Base-by-base conservation (phyloP, 148 eudicot genomes). In the Camellia lanceoleosa region DNA sequence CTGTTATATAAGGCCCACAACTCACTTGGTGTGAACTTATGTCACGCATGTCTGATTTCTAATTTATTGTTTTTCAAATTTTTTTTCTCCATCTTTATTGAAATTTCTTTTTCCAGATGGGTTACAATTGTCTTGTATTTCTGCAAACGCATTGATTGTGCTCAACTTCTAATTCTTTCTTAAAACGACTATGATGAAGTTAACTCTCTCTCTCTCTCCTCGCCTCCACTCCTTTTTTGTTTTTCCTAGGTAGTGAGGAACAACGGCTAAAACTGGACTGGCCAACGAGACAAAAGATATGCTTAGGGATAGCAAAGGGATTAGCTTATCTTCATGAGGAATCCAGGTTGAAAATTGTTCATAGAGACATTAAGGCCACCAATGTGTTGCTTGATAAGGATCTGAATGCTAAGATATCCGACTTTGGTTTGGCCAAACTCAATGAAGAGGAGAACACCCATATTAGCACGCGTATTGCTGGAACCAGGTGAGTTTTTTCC, bases 311-410 rank as follows among this genome's bases (percentile, higher is more conserved):
- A 55, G 93, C 93, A 49, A 82, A 78, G 58, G 93, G 93, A 58
- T 83, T 90, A 79, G 87, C 91, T 70, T 90, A 87, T 84, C 91
- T 90, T 81, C 93, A 90, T 7, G 90, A 88, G 56, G 93, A 88
- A 72, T 90, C 90, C 67, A 79, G 92, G 73, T 85, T 89, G 72
- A 89, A 89, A 79, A 86, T 89, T 64, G 92, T 89, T 71, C 90
- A 89, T 61, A 87, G 92, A 77, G 90, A 89, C 77, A 89, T 89
- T 38, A 89, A 83, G 58, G 86, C 86, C n/a, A 80, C 80, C 16
- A 83, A 83, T 80, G 83, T 83, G 67, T 60, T 83, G 65, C 86
- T 83, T 49, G 83, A 83, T 38, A 80, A 76, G 78, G 86, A 83
- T 43, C 66, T 80, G 65, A 83, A 80, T 72, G 87, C 87, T 42